phyloP scores from a whole-genome alignment of 1,139 yeast species.

The Yamadazyma sp. region DNA sequence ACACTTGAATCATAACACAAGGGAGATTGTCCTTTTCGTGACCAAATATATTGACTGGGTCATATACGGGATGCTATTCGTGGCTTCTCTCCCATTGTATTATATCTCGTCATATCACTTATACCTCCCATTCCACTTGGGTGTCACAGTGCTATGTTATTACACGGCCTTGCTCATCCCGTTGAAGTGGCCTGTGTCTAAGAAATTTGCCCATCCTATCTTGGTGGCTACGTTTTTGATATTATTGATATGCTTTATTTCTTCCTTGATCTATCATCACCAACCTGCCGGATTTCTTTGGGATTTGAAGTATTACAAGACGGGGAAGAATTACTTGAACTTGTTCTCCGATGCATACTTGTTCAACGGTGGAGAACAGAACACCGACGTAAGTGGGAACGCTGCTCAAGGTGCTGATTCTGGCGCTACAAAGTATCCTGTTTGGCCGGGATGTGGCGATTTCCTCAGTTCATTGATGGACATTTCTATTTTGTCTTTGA shows the following conservation, averaged over 20 bases:
- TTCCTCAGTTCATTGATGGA: slow-evolving; percentile 70
- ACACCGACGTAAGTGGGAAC: slow-evolving; percentile 14
- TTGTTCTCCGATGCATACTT: slow-evolving; percentile 47
- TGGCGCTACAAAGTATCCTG: slow-evolving; percentile 33
- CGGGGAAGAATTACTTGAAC: slow-evolving; percentile 65
- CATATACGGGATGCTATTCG: slow-evolving; percentile 44
- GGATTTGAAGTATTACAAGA: slow-evolving; percentile 57
- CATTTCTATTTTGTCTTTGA: slow-evolving; percentile 70
- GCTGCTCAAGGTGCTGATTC: slow-evolving; percentile 8
- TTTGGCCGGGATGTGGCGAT: slow-evolving; percentile 83
- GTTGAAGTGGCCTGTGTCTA: slow-evolving; percentile 43
- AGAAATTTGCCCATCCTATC: slow-evolving; percentile 68
- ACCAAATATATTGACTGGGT: slow-evolving; percentile 57
- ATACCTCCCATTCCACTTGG: slow-evolving; percentile 62
- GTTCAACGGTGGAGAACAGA: slow-evolving; percentile 28
- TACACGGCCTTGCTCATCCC: slow-evolving; percentile 53
- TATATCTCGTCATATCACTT: slow-evolving; percentile 47
- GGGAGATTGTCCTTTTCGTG: slow-evolving; percentile 38
- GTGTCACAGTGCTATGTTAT: slow-evolving; percentile 58
- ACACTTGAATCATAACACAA: slow-evolving; percentile 16
- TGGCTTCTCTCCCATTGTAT: slow-evolving; percentile 58
- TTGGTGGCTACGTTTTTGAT: slow-evolving; percentile 61
- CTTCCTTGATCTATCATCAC: slow-evolving; percentile 53
- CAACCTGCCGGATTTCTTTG: slow-evolving; percentile 46
- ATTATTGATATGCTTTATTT: slow-evolving; percentile 61